Evolutionary conservation across 768 basidiomycete species (phyloP).

Genomic region (Kwoniella heveanensis): DNA sequence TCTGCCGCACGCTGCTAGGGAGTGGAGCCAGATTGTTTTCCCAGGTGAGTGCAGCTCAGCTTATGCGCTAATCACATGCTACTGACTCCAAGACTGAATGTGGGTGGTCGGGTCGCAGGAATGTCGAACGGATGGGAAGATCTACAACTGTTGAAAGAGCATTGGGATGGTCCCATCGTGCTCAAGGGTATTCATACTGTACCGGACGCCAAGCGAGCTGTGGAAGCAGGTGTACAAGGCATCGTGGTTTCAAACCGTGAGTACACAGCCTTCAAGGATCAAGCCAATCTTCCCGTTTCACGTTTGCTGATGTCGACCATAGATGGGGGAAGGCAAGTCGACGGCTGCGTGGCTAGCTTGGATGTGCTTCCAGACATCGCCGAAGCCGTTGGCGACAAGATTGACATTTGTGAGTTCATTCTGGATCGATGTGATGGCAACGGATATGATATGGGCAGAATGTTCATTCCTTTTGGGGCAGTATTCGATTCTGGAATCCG

Average conservation of each 20-base stretch:
- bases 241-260: conserved; percentile 74
- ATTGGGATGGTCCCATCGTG: conserved; percentile 58
- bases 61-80: background rate
- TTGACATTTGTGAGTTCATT: background rate
- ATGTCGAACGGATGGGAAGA: background rate
- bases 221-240: conserved; percentile 69
- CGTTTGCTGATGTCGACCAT: background rate
- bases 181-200: conserved; percentile 69
- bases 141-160: background rate
- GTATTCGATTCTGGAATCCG: conserved; percentile 75
- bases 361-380: conserved; percentile 71
- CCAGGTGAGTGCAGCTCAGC: background rate
- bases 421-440: no score
- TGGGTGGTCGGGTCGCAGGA: background rate
- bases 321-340: conserved; percentile 63
- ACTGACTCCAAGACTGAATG: background rate
- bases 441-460: no score
- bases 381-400: conserved; percentile 41
- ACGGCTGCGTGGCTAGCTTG: conserved; percentile 74
- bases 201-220: conserved; percentile 70
- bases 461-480: no score
- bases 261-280: background rate
- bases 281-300: no score
- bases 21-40: background rate
- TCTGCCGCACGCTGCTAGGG: background rate